A percentile compares a stretch with the other conserved stretches of the same genome.
phyloP scores from a whole-genome alignment of 1,139 yeast genomes.

The Hemisphaericaspora xylanilytica region DNA sequence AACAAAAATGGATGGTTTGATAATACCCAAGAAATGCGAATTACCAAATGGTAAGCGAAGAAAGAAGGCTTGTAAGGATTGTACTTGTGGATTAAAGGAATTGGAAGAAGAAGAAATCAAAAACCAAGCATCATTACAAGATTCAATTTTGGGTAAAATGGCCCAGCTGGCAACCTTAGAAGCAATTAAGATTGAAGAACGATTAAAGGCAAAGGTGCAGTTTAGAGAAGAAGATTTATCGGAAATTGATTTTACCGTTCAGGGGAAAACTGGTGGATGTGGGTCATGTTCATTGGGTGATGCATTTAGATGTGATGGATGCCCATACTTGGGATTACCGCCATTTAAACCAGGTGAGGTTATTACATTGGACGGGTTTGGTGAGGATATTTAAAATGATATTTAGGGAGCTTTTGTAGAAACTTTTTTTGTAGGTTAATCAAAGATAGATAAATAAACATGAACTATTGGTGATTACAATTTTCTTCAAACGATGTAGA shows the following conservation, averaged over 20 bases:
- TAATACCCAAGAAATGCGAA: slow-evolving; percentile 50
- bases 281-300: slow-evolving; percentile 97
- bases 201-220: slow-evolving; percentile 47
- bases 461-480: no score
- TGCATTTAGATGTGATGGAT: slow-evolving; percentile 97
- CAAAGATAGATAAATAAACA: no score
- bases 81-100: slow-evolving; percentile 95
- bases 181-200: slow-evolving; percentile 53
- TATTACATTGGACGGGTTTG: slow-evolving; percentile 50
- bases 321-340: slow-evolving; percentile 95
- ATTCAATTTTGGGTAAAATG: slow-evolving; percentile 44
- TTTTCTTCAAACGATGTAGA: no score
- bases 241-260: slow-evolving; percentile 91
- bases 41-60: slow-evolving; percentile 59
- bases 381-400: slow-evolving; percentile 40
- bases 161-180: slow-evolving; percentile 53
- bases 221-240: slow-evolving; percentile 66
- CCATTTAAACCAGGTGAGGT: slow-evolving; percentile 97
- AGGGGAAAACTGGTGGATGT: slow-evolving; percentile 95
- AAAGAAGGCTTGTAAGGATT: slow-evolving; percentile 92
- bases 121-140: slow-evolving; percentile 49
- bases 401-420: not conserved
- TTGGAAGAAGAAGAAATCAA: slow-evolving; percentile 57
- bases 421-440: no score
- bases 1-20: slow-evolving; percentile 29